A percentile compares a stretch with the other conserved stretches of the same genome.
Evolutionary conservation across 495 filamentous ascomycete species (phyloP).

Genomic region (Terfezia claveryi): DNA sequence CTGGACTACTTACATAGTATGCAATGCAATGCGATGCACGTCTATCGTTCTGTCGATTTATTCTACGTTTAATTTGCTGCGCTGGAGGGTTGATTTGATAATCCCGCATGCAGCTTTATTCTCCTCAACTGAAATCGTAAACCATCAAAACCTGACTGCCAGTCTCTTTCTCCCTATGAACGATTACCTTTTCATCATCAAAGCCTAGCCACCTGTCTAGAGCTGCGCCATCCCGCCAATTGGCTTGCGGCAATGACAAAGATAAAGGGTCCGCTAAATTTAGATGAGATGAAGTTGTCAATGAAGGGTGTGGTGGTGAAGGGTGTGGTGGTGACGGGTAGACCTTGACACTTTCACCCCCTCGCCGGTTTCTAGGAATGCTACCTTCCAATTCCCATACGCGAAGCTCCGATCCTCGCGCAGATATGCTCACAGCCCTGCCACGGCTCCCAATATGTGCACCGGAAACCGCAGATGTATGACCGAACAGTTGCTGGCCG

Average conservation of each 20-base stretch:
- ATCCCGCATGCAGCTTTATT: not conserved
- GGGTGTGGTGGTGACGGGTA: slow-evolving; percentile 1
- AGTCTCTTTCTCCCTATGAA: slow-evolving; percentile 46
- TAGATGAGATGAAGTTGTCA: not conserved
- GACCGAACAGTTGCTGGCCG: slow-evolving; percentile 71
- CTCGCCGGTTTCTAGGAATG: slow-evolving; percentile 20
- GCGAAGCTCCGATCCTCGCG: slow-evolving; percentile 60
- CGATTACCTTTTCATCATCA: slow-evolving; percentile 79
- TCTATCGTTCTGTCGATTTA: not conserved
- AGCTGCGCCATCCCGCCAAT: slow-evolving; percentile 14
- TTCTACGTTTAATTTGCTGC: no score
- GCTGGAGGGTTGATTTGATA: no score
- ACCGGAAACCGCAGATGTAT: slow-evolving; percentile 73
- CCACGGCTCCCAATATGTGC: slow-evolving; percentile 72
- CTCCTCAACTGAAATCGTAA: slow-evolving; percentile 52
- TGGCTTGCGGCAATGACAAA: not conserved
- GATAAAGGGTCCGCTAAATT: not conserved
- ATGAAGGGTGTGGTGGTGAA: not conserved
- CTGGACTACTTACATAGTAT: not conserved
- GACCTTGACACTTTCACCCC: slow-evolving; percentile 10
- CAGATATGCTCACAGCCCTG: slow-evolving; percentile 75
- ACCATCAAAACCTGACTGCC: slow-evolving; percentile 57
- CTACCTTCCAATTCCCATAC: slow-evolving; percentile 86
- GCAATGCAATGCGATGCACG: not conserved
- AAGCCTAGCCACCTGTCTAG: slow-evolving; percentile 48